These are phyloP conservation scores for Cinnamomum chago DNA, from an alignment of 164 flowering plant species.

Conservation along the genomic window DNA sequence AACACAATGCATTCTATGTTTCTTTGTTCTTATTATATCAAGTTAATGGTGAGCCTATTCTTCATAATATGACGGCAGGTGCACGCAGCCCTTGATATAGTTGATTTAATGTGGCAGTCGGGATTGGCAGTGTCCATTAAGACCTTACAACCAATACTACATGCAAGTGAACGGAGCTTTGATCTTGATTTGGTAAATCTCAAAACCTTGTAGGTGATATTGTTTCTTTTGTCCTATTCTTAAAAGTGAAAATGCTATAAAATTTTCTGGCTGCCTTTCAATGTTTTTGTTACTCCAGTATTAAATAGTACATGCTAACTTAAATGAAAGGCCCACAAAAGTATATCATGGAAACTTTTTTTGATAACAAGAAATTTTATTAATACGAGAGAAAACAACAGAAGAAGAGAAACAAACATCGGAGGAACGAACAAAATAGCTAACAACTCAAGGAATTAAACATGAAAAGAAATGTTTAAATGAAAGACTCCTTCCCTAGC, in stretches of 20 bases:
- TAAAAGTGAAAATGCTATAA: conserved; percentile 1
- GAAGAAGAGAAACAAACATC: too few relatives aligned
- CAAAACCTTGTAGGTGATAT: neutral
- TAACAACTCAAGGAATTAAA: too few relatives aligned
- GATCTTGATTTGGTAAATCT: conserved; percentile 66
- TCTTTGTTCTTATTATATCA: neutral
- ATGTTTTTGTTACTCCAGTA: neutral
- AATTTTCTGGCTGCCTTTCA: neutral
- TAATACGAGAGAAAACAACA: too few relatives aligned
- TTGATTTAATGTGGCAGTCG: conserved; percentile 48
- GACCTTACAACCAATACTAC: conserved; percentile 42
- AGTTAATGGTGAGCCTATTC: neutral
- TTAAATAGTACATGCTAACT: too few relatives aligned
- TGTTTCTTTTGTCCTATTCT: conserved; percentile 1
- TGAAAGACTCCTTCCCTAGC: too few relatives aligned
- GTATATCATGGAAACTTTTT: too few relatives aligned
- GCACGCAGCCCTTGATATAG: conserved; percentile 66
- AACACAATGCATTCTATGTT: neutral
- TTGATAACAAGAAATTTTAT: too few relatives aligned
- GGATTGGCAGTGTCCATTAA: conserved; percentile 45
- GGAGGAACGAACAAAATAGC: too few relatives aligned
- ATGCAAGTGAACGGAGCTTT: conserved; percentile 49
- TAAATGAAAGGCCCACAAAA: too few relatives aligned
- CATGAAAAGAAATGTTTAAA: too few relatives aligned
- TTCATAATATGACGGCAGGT: conserved; percentile 35